phyloP scores from a whole-genome alignment of 768 basidiomycete species.

The Lactarius quietus region DNA sequence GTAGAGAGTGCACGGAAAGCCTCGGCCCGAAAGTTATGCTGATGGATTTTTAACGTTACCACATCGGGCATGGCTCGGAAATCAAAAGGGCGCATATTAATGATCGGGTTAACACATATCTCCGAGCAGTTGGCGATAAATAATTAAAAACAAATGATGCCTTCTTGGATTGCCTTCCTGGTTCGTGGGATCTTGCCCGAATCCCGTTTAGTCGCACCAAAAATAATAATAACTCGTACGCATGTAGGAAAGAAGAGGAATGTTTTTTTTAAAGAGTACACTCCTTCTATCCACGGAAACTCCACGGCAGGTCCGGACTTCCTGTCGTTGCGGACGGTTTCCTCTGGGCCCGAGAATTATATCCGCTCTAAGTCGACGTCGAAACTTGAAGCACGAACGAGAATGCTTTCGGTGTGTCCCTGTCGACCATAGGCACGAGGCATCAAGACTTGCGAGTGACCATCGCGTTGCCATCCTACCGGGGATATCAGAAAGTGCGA shows the following conservation, averaged over 20 bases:
- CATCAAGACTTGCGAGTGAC: conserved; percentile 6
- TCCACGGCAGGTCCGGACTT: conserved; percentile 20
- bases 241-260: not conserved
- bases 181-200: conserved; percentile 1
- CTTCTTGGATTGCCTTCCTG: not conserved
- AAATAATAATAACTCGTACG: not conserved
- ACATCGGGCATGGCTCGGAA: too few species aligned
- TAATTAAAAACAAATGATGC: not conserved
- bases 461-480: conserved; percentile 18
- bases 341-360: conserved; percentile 6
- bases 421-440: conserved; percentile 1
- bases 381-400: conserved; percentile 5
- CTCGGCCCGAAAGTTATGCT: not conserved
- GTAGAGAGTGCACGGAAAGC: not conserved
- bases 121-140: not conserved
- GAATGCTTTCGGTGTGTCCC: not conserved
- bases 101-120: not conserved
- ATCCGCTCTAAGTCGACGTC: conserved; percentile 16
- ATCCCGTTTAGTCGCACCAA: conserved; percentile 8
- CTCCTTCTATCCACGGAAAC: conserved; percentile 16
- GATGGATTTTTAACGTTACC: too few species aligned
- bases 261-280: not conserved
- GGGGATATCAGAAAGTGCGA: conserved; percentile 1
- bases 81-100: not conserved
- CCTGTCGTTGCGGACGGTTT: conserved; percentile 13